phyloP scores from a whole-genome alignment of 2,329 filamentous ascomycete genomes.

The Sporothrix mexicana region DNA sequence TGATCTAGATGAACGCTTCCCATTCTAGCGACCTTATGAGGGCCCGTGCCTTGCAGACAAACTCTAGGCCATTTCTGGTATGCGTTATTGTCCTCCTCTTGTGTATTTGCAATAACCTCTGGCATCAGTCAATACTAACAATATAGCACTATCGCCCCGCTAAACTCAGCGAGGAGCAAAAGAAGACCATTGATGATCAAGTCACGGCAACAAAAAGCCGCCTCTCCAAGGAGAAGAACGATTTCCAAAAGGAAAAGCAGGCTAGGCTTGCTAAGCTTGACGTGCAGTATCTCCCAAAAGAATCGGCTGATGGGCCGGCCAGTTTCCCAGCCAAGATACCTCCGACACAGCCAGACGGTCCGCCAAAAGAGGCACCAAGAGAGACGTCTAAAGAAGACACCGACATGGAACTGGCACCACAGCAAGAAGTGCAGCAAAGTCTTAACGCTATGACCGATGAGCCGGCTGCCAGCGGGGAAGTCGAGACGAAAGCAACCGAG shows the following conservation, averaged over 20 bases:
- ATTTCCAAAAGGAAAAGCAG: conserved; percentile 61
- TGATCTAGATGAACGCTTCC: conserved; percentile 64
- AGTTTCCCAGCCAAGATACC: too few species aligned
- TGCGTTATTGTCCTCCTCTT: conserved; percentile 44
- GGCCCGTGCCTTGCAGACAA: conserved; percentile 77
- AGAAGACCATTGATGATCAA: conserved; percentile 73
- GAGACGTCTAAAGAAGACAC: not conserved
- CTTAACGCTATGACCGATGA: conserved; percentile 20
- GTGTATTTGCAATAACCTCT: not conserved
- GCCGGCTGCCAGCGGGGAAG: conserved; percentile 40
- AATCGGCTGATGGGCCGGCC: not conserved
- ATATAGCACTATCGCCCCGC: conserved; percentile 83
- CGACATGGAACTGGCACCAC: not conserved
- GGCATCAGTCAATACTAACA: not conserved
- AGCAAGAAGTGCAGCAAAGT: not conserved
- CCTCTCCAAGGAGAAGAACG: conserved; percentile 68
- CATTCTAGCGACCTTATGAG: conserved; percentile 74
- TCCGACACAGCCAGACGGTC: too few species aligned
- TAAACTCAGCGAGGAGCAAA: conserved; percentile 72
- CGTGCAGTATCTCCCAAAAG: conserved; percentile 33
- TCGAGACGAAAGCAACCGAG: conserved; percentile 37
- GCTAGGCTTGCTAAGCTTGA: conserved; percentile 50
- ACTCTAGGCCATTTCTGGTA: conserved; percentile 74
- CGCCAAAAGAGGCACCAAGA: not conserved
- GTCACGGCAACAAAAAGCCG: conserved; percentile 66